phyloP scores from a whole-genome alignment of 2,329 filamentous ascomycete genomes.

The Ambrosiella cleistominuta region DNA sequence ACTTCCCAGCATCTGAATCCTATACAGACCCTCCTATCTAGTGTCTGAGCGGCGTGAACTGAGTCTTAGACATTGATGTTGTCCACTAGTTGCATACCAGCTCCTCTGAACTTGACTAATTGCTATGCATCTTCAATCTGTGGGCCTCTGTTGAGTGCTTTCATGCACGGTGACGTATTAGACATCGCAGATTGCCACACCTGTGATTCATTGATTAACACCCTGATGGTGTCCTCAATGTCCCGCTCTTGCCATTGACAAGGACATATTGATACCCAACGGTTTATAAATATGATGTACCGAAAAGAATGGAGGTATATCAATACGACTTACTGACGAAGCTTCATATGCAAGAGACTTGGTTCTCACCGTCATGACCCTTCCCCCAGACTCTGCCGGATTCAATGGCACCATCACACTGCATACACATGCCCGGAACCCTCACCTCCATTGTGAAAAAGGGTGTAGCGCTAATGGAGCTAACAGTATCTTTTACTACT shows the following conservation, averaged over 20 bases:
- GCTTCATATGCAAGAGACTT: not conserved
- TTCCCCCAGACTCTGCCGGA: not conserved
- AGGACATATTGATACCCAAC: no score
- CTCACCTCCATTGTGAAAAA: not conserved
- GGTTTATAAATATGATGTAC: no score
- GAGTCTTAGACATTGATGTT: no score
- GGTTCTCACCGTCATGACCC: not conserved
- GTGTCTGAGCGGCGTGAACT: no score
- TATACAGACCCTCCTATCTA: no score
- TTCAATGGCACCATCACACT: not conserved
- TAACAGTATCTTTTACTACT: not conserved
- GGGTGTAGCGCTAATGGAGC: not conserved
- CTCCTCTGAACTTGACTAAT: not conserved
- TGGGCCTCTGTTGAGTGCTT: not conserved
- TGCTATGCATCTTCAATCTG: not conserved
- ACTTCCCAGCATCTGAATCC: no score
- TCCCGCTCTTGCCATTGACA: no score
- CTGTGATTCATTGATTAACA: not conserved
- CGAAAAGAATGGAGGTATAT: no score
- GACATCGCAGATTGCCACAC: not conserved
- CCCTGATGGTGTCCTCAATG: no score
- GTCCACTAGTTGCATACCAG: no score
- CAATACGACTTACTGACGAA: not conserved
- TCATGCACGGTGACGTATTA: not conserved
- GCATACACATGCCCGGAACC: not conserved